These are phyloP conservation scores for Candida sakaeoensis DNA, from an alignment of 805 yeast genomes.

Conservation along the genomic window DNA sequence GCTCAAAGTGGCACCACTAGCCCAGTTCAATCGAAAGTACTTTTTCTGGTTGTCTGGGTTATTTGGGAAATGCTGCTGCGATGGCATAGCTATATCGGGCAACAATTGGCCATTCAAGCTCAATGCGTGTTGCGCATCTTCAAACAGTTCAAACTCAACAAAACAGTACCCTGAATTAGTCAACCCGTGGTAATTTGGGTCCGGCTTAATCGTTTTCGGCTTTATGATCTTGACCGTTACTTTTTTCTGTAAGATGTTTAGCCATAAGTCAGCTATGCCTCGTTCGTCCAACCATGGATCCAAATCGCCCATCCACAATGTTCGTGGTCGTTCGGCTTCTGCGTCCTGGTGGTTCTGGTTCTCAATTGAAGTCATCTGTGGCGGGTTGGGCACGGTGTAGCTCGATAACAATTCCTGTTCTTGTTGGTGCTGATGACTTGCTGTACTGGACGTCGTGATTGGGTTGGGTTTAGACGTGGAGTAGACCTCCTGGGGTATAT, in stretches of 20 bases:
- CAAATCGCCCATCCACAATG: constrained; percentile 86
- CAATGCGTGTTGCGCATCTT: constrained; percentile 67
- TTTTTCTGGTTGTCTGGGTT: constrained; percentile 51
- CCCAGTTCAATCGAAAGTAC: constrained; percentile 77
- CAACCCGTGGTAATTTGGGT: constrained; percentile 20
- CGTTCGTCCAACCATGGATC: constrained; percentile 77
- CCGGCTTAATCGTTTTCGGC: constrained; percentile 28
- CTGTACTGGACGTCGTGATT: constrained; percentile 24
- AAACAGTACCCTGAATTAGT: constrained; percentile 66
- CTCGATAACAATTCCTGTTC: constrained; percentile 39
- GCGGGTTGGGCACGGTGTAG: constrained; percentile 41
- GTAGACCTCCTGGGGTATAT: constrained; percentile 1
- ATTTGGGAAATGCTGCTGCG: constrained; percentile 36
- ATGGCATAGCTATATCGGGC: constrained; percentile 52
- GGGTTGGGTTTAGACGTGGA: constrained; percentile 7
- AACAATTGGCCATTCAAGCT: constrained; percentile 61
- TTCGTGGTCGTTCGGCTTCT: constrained; percentile 50
- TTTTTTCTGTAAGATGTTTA: constrained; percentile 52
- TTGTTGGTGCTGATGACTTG: constrained; percentile 41
- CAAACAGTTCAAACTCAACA: constrained; percentile 65
- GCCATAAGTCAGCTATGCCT: constrained; percentile 49
- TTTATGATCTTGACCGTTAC: constrained; percentile 69
- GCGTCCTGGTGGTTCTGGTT: constrained; percentile 22
- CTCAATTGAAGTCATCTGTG: constrained; percentile 35
- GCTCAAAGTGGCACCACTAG: constrained; percentile 68